Conservation (phyloP, 2,329 filamentous ascomycete species). For the Dactylonectria macrodidyma region DNA sequence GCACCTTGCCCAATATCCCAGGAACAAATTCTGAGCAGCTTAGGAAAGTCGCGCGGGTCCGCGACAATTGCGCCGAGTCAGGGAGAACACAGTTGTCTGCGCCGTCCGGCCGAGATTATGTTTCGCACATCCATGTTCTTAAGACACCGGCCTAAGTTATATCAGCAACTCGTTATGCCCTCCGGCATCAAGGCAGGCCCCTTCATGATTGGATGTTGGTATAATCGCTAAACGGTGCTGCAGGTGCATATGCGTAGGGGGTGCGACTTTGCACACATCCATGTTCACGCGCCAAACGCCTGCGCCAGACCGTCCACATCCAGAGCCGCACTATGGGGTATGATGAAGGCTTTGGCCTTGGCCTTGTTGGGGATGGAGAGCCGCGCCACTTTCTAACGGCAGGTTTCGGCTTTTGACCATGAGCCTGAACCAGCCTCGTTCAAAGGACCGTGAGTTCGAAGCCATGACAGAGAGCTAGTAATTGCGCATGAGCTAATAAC, state of each 20-base stretch:
- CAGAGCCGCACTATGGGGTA: conserved; percentile 34
- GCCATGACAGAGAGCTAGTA: conserved; percentile 21
- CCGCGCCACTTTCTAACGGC: conserved; percentile 4
- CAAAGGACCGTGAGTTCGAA: conserved; percentile 26
- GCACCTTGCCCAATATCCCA: conserved; percentile 24
- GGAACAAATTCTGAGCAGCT: conserved; percentile 42
- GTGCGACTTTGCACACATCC: conserved; percentile 37
- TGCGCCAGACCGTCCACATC: conserved; percentile 32
- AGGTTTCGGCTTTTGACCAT: conserved; percentile 4
- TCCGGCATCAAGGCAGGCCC: conserved; percentile 29
- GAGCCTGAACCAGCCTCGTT: background rate
- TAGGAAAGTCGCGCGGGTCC: conserved; percentile 40
- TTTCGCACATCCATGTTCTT: conserved; percentile 49
- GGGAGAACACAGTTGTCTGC: conserved; percentile 40
- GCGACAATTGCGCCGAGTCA: conserved; percentile 43
- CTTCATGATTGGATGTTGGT: conserved; percentile 38
- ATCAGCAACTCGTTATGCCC: conserved; percentile 42
- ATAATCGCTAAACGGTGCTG: conserved; percentile 48
- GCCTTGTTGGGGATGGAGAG: background rate
- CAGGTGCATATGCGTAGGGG: conserved; percentile 45
- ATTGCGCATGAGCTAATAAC: conserved; percentile 19
- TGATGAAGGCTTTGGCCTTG: conserved; percentile 1
- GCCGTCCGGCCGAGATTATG: conserved; percentile 49
- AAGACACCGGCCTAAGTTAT: conserved; percentile 45
- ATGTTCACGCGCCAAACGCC: conserved; percentile 41